These are phyloP conservation scores for Cyanidiococcus yangmingshanensis DNA, from an alignment of 23 red algal species.

Conservation along the genomic window DNA sequence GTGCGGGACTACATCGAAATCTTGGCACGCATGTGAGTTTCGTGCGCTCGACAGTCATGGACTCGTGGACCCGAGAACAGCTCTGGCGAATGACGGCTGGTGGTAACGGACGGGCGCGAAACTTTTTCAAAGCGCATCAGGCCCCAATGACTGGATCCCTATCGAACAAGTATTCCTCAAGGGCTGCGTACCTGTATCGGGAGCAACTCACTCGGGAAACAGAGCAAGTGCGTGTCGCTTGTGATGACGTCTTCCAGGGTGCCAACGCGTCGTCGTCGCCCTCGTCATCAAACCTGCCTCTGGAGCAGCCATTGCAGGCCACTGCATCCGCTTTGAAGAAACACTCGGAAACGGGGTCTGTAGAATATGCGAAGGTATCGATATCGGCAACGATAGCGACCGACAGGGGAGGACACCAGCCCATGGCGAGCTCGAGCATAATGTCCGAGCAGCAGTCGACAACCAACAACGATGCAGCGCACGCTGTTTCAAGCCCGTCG, in stretches of 20 bases:
- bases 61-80: conserved; percentile 72
- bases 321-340: too few relatives aligned
- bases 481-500: too few relatives aligned
- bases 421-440: too few relatives aligned
- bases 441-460: too few relatives aligned
- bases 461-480: too few relatives aligned
- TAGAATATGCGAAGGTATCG: too few relatives aligned
- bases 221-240: background rate
- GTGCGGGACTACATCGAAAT: conserved; percentile 72
- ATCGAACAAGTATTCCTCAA: conserved; percentile 27
- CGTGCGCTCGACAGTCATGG: conserved; percentile 86
- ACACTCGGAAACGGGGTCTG: too few relatives aligned
- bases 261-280: background rate
- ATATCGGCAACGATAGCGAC: too few relatives aligned
- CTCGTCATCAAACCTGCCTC: background rate
- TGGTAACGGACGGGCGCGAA: conserved; percentile 34
- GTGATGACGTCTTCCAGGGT: background rate
- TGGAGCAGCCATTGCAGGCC: background rate
- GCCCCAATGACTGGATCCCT: conserved; percentile 7
- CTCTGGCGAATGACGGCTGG: conserved; percentile 54
- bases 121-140: conserved; percentile 36
- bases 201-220: conserved; percentile 18
- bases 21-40: conserved; percentile 96
- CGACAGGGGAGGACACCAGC: too few relatives aligned
- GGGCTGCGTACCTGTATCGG: conserved; percentile 31